Evolutionary conservation across 768 basidiomycete species (phyloP).

Genomic region (Tricholoma saponaceum): DNA sequence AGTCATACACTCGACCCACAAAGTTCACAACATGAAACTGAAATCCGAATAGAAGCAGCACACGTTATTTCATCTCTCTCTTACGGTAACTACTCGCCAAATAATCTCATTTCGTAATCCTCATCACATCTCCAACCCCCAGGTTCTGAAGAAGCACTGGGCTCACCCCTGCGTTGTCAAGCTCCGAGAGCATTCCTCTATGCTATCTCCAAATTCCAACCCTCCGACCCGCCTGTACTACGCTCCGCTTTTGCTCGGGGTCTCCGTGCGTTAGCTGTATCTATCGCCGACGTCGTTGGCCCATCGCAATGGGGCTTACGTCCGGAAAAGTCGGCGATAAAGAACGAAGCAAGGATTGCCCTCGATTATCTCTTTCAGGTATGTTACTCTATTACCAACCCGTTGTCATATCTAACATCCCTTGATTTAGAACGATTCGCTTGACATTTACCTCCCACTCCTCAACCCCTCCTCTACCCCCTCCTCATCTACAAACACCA

Average conservation of each 20-base stretch:
- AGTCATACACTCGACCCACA: conserved; percentile 26
- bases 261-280: conserved; percentile 52
- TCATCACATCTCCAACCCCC: not conserved
- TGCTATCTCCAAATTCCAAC: conserved; percentile 48
- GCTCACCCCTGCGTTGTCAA: conserved; percentile 50
- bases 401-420: not conserved
- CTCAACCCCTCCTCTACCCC: conserved; percentile 37
- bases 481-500: too few species aligned
- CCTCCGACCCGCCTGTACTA: conserved; percentile 34
- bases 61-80: conserved; percentile 72
- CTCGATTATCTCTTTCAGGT: conserved; percentile 28
- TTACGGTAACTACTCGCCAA: conserved; percentile 44
- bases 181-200: conserved; percentile 59
- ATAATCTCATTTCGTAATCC: too few species aligned
- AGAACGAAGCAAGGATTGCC: conserved; percentile 50
- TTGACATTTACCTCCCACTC: conserved; percentile 68
- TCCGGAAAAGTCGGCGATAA: conserved; percentile 37
- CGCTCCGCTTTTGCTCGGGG: conserved; percentile 61
- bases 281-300: conserved; percentile 65
- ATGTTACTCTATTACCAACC: not conserved
- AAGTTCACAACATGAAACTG: conserved; percentile 33
- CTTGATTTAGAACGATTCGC: conserved; percentile 42
- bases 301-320: conserved; percentile 65
- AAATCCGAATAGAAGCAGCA: conserved; percentile 67
- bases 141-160: conserved; percentile 63